These are phyloP conservation scores for Crithidia expoeki DNA, from an alignment of 208 protist species.

Conservation along the genomic window DNA sequence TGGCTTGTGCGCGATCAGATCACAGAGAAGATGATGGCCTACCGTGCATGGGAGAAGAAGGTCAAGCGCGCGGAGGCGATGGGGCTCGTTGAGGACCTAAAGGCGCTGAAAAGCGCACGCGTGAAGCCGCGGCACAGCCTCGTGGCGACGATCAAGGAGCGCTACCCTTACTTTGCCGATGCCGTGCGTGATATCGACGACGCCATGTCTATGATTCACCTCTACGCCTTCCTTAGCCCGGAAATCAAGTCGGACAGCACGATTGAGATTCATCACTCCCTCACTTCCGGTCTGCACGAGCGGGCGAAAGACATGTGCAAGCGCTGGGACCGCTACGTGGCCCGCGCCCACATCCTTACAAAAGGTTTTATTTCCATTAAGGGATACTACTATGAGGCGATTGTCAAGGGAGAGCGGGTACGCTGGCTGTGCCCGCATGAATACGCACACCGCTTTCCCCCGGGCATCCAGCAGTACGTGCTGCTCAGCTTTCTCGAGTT, in stretches of 20 bases:
- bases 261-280: slow-evolving; percentile 75
- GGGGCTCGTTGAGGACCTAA: slow-evolving; percentile 68
- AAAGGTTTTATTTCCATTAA: slow-evolving; percentile 99
- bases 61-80: slow-evolving; percentile 91
- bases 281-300: slow-evolving; percentile 83
- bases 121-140: slow-evolving; percentile 92
- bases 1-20: slow-evolving; percentile 97
- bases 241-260: slow-evolving; percentile 78
- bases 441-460: slow-evolving; percentile 95
- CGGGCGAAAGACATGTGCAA: slow-evolving; percentile 63
- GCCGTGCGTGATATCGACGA: slow-evolving; percentile 97
- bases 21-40: slow-evolving; percentile 95
- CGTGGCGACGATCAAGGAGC: slow-evolving; percentile 95
- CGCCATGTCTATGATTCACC: slow-evolving; percentile 94
- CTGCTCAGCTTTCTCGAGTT: slow-evolving; percentile 98
- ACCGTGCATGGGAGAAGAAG: slow-evolving; percentile 93
- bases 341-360: slow-evolving; percentile 73
- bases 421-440: slow-evolving; percentile 98
- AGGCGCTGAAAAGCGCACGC: slow-evolving; percentile 56
- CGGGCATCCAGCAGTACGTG: slow-evolving; percentile 96
- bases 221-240: slow-evolving; percentile 93
- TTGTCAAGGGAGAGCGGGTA: slow-evolving; percentile 93
- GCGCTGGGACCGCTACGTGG: slow-evolving; percentile 91
- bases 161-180: slow-evolving; percentile 98
- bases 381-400: slow-evolving; percentile 98